Evolutionary conservation across 495 filamentous ascomycete species (phyloP), one percentile per base, ranked within the genome.

Genomic region (Lophium mytilinum): DNA sequence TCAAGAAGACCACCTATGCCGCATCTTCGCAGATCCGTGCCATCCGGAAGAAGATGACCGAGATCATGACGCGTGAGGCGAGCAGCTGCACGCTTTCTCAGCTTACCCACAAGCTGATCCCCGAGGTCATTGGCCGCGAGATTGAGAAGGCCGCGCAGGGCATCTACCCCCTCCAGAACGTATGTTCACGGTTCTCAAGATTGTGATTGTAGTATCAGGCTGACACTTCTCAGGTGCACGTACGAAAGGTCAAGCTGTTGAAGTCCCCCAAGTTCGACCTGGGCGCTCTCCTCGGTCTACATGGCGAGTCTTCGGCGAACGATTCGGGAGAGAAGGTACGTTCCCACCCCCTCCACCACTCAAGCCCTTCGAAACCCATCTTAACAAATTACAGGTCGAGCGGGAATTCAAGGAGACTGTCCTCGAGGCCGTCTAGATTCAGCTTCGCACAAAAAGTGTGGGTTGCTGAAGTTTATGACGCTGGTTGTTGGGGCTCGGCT

Each of bases 1-100:
- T 98, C 80, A 96, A 96, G 87, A 97, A 96, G 85, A 98, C 93
- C 66, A 97, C 94, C 68, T 98, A 98, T 72, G 93, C 93, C 57
- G 82, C 84, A 57, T 87, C 88, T 65, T 96, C 92, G 56, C 93
- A 98, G 76, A 96, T 97, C 73, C 84, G 94, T 56, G 83, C 86
- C 63, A 98, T 98, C 73, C 85, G 93, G 75, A 92, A 91, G 82
- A 97, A 97, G 89, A 98, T 98, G 93, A 85, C 84, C 48, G 93
- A 97, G 80, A 97, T 98, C 76, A 96, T 98, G 72, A 83, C 88
- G 73, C 88, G 90, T 65, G 93, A 98, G 80, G 93, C 92, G 45
- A 77, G 88, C 53, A 90, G 82, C 80, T 95, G 90, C 83, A 90
- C 88, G 58, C 80, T 98, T 61, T 82, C 87, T 59, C 92, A 96